A percentile compares a stretch with the other conserved stretches of the same genome.
These are phyloP conservation scores for Colletotrichum sp. DNA, from an alignment of 2,329 filamentous ascomycete genomes.

Conservation along the genomic window DNA sequence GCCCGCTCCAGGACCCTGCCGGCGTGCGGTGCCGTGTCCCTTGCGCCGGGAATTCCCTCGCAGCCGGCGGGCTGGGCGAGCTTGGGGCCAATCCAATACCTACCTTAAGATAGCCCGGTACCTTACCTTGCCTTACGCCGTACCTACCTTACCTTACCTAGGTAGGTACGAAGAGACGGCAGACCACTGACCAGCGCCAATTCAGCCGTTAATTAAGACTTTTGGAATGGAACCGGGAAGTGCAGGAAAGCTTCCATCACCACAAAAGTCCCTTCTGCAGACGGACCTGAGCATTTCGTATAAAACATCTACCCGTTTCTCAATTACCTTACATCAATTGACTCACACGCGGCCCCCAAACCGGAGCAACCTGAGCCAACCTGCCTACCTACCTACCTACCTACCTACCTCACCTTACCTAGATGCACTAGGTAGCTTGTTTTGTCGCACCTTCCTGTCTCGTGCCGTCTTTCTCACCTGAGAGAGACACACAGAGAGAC, in stretches of 20 bases:
- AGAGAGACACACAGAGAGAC: not conserved
- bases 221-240: not conserved
- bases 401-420: not conserved
- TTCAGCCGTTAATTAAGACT: constrained; percentile 7
- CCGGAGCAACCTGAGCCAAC: not conserved
- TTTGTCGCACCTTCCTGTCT: not conserved
- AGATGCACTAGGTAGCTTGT: not conserved
- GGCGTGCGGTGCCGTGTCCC: not conserved
- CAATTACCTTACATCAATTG: not conserved
- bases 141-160: no score
- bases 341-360: not conserved
- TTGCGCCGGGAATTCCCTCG: constrained; percentile 17
- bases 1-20: not conserved
- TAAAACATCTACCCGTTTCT: not conserved
- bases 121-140: no score
- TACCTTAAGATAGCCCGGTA: not conserved
- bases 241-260: not conserved
- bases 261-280: not conserved
- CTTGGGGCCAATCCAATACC: not conserved
- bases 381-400: no score
- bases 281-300: not conserved
- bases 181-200: not conserved
- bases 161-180: not conserved
- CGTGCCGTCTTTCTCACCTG: not conserved
- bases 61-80: not conserved